phyloP scores from a whole-genome alignment of 2,329 filamentous ascomycete genomes.

The Fusarium protoensiforme region DNA sequence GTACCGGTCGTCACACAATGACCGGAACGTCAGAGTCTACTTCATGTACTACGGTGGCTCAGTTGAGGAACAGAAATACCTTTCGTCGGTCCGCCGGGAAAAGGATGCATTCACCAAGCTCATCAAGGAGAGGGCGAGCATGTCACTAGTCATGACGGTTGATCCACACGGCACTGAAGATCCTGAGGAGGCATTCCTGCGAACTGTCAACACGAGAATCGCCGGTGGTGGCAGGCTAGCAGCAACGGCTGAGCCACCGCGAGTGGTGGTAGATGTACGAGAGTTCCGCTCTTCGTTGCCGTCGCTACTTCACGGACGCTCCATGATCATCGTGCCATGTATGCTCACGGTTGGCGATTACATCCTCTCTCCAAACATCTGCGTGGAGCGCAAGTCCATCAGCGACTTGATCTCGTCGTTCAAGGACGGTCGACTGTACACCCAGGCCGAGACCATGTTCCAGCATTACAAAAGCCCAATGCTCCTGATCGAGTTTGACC shows the following conservation, averaged over 20 bases:
- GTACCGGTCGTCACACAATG: slow-evolving; percentile 92
- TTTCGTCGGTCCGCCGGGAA: slow-evolving; percentile 89
- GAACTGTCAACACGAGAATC: slow-evolving; percentile 96
- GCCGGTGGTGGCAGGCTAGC: slow-evolving; percentile 88
- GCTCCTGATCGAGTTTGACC: slow-evolving; percentile 97
- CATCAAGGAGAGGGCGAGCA: slow-evolving; percentile 92
- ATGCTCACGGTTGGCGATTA: slow-evolving; percentile 98
- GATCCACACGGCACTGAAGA: slow-evolving; percentile 78
- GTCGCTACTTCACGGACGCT: slow-evolving; percentile 88
- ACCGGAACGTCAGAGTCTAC: slow-evolving; percentile 90
- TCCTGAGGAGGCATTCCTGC: slow-evolving; percentile 89
- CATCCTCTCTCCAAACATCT: slow-evolving; percentile 89
- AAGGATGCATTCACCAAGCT: slow-evolving; percentile 96
- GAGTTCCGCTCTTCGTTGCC: slow-evolving; percentile 95
- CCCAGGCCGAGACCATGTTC: slow-evolving; percentile 93
- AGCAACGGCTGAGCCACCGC: slow-evolving; percentile 87
- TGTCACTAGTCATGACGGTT: slow-evolving; percentile 87
- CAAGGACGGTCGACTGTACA: slow-evolving; percentile 90
- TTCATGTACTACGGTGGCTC: slow-evolving; percentile 97
- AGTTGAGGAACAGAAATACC: slow-evolving; percentile 94
- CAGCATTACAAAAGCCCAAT: slow-evolving; percentile 90
- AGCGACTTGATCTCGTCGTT: slow-evolving; percentile 92
- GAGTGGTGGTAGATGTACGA: slow-evolving; percentile 93
- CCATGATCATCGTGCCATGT: slow-evolving; percentile 90
- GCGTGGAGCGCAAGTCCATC: slow-evolving; percentile 93